Base-by-base conservation (phyloP, 1,284 basidiomycete species). In the Leccinum pseudoinsigne region DNA sequence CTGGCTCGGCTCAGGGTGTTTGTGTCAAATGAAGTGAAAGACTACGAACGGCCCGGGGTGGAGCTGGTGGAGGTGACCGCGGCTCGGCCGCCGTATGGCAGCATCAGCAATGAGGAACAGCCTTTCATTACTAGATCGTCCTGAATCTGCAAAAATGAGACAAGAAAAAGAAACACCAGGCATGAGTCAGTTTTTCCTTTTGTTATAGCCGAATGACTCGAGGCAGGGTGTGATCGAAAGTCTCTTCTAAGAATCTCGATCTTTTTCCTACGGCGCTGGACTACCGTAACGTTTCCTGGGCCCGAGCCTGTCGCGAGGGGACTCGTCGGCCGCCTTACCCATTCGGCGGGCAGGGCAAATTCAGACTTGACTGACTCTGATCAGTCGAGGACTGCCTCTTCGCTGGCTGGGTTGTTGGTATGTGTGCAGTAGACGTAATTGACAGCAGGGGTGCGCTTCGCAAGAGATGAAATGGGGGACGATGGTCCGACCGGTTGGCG, bases 341-440 rank as follows among this genome's bases (percentile, higher is more conserved):
- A 81, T 70, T 92, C 91, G 2, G 73, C 64, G 2, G 82, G 78
- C 1, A 79, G 80, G 21, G 84, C 81, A 59, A 83, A 77, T 12
- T 79, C 81, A 36, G 69, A 68, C 68, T 71, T 67, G 67, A 31
- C 31, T 31, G 31, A 31, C 31, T 31, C 31, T 31, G 31, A 31
- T 84, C 81, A 23, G 76, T 67, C 26, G 70, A 66, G 18, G 72
- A 45, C 34, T 68, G 66, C 57, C 71, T 68, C 63, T 74, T 68
- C 16, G 21, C 16, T 36, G 69, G 68, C 56, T 70, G 67, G 38
- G 11, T 31, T 14, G 67, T 62, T 14, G 63, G 68, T 58, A 73
- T 66, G 74, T 74, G 67, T 75, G 79, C 57, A 34, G 55, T 51
- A 47, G 73, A 69, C 21, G 78, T 68, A 42, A 84, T 69, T 0